Base-by-base conservation (phyloP, 1,139 yeast species). In the Scheffersomyces insectosa region DNA sequence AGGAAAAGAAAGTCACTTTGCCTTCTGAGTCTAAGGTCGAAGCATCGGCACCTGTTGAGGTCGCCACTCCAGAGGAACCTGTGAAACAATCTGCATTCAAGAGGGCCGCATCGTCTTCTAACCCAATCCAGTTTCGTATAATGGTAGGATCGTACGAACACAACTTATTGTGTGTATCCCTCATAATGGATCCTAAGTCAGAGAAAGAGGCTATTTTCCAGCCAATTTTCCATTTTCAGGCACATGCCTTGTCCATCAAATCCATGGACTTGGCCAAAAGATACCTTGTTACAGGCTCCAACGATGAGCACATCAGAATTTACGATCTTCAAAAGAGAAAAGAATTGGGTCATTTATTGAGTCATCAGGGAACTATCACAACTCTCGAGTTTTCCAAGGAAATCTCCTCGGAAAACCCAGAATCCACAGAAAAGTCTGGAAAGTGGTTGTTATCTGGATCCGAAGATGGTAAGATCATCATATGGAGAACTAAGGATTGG, bases 401-500 rank as follows among this genome's bases (percentile, higher is more conserved):
- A 51, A 44, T 43, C 25, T 43, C 47, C 8, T 57, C 54, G 3
- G 56, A 53, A 1, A 44, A 40, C 3, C 28, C 23, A 15, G 47
- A 45, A 15, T 20, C 43, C 7, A 49, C 57, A 11, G 70, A 62
- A 40, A 75, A 77, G 51, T 65, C 76, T 15, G 91, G 90, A 7
- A 89, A 85, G 60, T 93, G 98, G 98, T 72, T 93, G 38, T 67
- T 95, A 36, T 85, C 95, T 13, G 96, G 95, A 0, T 88, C 93
- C 4, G 96, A 88, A 43, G 99, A 93, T 62, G 96, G 97, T 33
- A 85, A 83, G 50, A 84, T 95, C 42, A 81, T 89, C 47, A 79
- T 93, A 41, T 93, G 99, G 99, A 78, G 99, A 65, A 86, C 95
- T 5, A 89, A 88, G 61, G 99, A 95, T 65, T 93, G 99, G 99